phyloP scores from a whole-genome alignment of 257 asterid species.

The Rehmannia glutinosa region DNA sequence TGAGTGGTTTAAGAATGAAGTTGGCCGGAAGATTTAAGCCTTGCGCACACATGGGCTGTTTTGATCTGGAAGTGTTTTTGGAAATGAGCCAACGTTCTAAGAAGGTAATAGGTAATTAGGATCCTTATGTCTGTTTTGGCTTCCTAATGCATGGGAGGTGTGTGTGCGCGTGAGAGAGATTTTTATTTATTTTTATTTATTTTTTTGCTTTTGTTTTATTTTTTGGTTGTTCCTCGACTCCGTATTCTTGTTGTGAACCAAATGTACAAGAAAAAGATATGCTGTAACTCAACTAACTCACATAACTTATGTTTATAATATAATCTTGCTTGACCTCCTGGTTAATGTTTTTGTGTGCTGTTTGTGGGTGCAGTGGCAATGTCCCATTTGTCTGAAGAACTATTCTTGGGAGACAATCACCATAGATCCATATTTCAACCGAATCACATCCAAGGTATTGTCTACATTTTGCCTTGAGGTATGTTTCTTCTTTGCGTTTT shows the following conservation, averaged over 20 bases:
- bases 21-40: constrained; percentile 92
- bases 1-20: constrained; percentile 96
- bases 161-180: too few species aligned
- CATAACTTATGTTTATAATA: not conserved
- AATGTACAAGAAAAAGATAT: not conserved
- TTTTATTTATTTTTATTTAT: too few species aligned
- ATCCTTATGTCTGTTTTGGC: not conserved
- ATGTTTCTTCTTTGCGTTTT: constrained; percentile 6
- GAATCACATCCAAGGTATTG: constrained; percentile 72
- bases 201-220: not conserved
- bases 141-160: not conserved
- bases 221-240: not conserved
- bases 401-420: constrained; percentile 74
- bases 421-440: constrained; percentile 87
- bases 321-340: not conserved
- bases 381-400: constrained; percentile 95
- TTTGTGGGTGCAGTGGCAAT: constrained; percentile 89
- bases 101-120: constrained; percentile 60
- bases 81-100: constrained; percentile 94
- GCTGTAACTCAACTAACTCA: not conserved
- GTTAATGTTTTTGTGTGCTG: constrained; percentile 6
- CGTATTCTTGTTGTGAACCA: not conserved
- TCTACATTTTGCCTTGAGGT: not conserved
- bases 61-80: constrained; percentile 88
- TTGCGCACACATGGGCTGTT: constrained; percentile 97